phyloP scores from a whole-genome alignment of 306 rosid species.

The Myrica gale region DNA sequence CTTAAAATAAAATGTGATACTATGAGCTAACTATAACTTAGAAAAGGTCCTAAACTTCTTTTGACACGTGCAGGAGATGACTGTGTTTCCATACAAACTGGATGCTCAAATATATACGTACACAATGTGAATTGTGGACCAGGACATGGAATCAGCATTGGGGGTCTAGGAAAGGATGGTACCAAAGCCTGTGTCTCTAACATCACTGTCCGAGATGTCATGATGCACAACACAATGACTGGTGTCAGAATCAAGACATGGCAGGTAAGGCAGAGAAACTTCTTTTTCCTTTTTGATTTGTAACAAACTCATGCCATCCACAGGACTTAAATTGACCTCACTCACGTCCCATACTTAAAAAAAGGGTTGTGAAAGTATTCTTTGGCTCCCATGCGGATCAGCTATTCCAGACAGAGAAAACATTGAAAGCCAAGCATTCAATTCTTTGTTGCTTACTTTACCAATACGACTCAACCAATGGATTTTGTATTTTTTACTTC shows the following conservation, averaged over 20 bases:
- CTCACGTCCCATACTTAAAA: not conserved
- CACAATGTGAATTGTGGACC: conserved; percentile 95
- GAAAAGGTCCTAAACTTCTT: not conserved
- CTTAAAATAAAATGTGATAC: not conserved
- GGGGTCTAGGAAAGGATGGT: conserved; percentile 82
- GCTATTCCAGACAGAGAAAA: not conserved
- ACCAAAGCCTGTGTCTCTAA: conserved; percentile 93
- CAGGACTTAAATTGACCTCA: no score
- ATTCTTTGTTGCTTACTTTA: not conserved
- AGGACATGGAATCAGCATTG: conserved; percentile 98
- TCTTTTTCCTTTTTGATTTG: not conserved
- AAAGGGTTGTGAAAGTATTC: not conserved
- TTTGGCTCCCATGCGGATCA: not conserved
- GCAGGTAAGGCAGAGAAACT: conserved; percentile 62
- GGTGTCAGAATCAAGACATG: conserved; percentile 98
- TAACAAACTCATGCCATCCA: not conserved
- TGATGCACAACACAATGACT: conserved; percentile 82
- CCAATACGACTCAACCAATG: not conserved
- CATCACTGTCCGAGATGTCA: conserved; percentile 80
- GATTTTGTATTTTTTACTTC: not conserved
- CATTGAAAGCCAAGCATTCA: not conserved
- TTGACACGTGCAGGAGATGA: conserved; percentile 71
- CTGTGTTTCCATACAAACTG: conserved; percentile 92
- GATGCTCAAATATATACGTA: conserved; percentile 78
- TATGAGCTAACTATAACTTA: not conserved